A percentile compares a stretch with the other conserved stretches of the same genome.
Conservation (phyloP, 148 eudicot species). For the Rhododendron henanense region DNA sequence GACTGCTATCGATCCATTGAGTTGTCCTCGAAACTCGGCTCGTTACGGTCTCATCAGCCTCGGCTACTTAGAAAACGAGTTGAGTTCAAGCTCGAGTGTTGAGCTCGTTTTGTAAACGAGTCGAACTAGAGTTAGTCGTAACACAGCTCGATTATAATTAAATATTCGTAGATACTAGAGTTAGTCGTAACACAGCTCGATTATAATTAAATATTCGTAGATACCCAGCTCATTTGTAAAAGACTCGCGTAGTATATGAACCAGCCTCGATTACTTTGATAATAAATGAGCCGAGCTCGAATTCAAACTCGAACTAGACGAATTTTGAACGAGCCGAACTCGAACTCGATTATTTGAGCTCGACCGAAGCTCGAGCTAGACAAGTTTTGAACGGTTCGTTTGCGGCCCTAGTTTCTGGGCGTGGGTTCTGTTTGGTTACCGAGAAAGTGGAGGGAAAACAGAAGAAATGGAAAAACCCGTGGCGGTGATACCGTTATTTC, state of each 20-base stretch:
- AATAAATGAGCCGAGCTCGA: neutral
- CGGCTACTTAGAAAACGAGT: neutral
- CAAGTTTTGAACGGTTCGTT: neutral
- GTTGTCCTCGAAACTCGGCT: neutral
- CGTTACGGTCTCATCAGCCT: neutral
- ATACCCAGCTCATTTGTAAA: neutral
- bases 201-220: too few relatives aligned
- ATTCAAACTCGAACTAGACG: too few relatives aligned
- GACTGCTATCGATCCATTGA: neutral
- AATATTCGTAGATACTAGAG: neutral
- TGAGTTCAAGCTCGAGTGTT: too few relatives aligned
- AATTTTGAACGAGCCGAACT: neutral
- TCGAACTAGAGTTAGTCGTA: neutral
- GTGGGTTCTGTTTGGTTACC: conserved; percentile 9
- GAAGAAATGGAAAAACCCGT: neutral
- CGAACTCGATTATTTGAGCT: neutral
- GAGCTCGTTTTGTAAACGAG: neutral
- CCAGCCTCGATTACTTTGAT: neutral
- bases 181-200: too few relatives aligned
- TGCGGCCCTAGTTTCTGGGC: neutral
- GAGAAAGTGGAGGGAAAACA: conserved; percentile 4
- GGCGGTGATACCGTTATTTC: neutral
- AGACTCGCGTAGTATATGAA: neutral
- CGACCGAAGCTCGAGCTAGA: neutral
- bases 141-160: neutral